Evolutionary conservation across 441 rosid species (phyloP).

Genomic region (Erodium moschatum): DNA sequence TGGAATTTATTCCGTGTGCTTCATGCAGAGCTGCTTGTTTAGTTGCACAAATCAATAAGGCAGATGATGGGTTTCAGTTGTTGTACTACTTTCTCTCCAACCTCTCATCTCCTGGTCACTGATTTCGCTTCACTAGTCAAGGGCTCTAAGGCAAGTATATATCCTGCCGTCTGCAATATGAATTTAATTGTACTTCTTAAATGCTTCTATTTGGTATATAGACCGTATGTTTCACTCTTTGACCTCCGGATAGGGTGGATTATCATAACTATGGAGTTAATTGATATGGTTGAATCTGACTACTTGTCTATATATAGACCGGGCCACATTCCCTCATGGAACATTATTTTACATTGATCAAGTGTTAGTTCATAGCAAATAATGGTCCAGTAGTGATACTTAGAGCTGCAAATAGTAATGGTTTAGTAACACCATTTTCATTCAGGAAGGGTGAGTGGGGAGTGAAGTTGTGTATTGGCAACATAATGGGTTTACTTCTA

Average conservation of each 20-base stretch:
- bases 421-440: background rate
- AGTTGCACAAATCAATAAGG: background rate
- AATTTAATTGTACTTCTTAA: slow-evolving; percentile 1
- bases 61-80: background rate
- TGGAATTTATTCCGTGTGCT: background rate
- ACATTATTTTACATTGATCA: background rate
- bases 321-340: background rate
- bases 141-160: slow-evolving; percentile 20
- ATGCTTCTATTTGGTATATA: background rate
- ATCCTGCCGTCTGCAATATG: slow-evolving; percentile 18
- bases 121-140: background rate
- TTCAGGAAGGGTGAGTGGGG: background rate
- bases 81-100: background rate
- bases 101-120: slow-evolving; percentile 5
- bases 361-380: background rate
- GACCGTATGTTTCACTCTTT: background rate
- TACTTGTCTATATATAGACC: too few relatives aligned
- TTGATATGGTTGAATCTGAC: too few relatives aligned
- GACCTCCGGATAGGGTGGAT: background rate
- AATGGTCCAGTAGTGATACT: background rate
- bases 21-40: background rate
- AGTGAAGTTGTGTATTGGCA: background rate
- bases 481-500: background rate
- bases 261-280: background rate
- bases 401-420: slow-evolving; percentile 3